Evolutionary conservation across 352 stramenopile species (phyloP).

Genomic region (Thalassiosira hispida): DNA sequence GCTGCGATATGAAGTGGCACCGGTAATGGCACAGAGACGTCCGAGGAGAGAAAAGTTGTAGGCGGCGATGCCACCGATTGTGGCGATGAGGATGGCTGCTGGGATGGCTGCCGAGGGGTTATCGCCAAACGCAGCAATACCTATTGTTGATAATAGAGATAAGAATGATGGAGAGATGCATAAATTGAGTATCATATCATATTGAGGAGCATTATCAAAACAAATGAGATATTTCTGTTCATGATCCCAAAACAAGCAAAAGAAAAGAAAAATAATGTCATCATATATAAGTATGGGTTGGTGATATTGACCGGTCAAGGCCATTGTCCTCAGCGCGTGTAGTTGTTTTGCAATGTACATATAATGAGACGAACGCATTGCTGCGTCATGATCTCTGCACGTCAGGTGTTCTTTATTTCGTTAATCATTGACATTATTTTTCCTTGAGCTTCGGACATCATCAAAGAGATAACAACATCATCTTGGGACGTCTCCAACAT

Average conservation of each 20-base stretch:
- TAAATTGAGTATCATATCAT: background rate
- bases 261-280: constrained; percentile 5
- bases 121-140: constrained; percentile 81
- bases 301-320: constrained; percentile 58
- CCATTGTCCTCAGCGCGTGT: constrained; percentile 58
- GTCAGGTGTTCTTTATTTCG: constrained; percentile 33
- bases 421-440: constrained; percentile 39
- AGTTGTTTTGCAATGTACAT: constrained; percentile 46
- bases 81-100: constrained; percentile 65
- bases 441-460: background rate
- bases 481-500: no score
- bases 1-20: constrained; percentile 81
- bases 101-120: constrained; percentile 77
- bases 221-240: no score
- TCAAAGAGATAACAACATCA: no score
- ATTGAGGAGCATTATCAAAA: no score
- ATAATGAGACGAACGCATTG: constrained; percentile 38
- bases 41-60: constrained; percentile 89
- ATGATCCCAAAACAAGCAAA: constrained; percentile 7
- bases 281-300: constrained; percentile 46
- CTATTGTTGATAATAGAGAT: constrained; percentile 26
- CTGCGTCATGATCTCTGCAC: constrained; percentile 20
- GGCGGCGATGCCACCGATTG: constrained; percentile 80
- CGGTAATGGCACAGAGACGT: constrained; percentile 83
- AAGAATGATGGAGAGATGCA: background rate